Base-by-base conservation (phyloP, 768 basidiomycete genomes). In the Hericium alpestre region DNA sequence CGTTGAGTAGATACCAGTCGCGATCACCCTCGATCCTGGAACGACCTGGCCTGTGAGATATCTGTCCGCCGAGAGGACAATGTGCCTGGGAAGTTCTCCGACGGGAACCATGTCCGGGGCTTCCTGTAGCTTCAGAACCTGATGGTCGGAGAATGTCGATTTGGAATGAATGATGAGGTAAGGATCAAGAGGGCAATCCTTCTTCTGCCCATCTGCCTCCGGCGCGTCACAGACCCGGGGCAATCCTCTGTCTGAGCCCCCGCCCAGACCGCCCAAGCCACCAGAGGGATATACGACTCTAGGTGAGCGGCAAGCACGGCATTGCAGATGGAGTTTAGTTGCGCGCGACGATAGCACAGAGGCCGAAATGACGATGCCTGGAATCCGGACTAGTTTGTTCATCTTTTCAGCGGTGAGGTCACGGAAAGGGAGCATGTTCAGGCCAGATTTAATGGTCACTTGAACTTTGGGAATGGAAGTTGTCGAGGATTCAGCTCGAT, bases 81-180 rank as follows among this genome's bases (percentile, higher is more conserved):
- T 93, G 67, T 98, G 96, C 51, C 94, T 74, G 9, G 96, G 96
- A 43, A 99, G 76, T 67, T 99, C 96, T 78, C 96, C 96, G 23
- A 98, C 94, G 0, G 96, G 96, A 1, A 99, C 96, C 92, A 97
- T 96, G 69, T 99, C 96, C 0, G 96, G 96, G 16, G 95, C 94
- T 71, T 99, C 96, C 71, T 99, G 96, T 12, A 99, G 80, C 69
- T 99, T 99, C 64, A 99, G 78, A 11, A 83, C 89, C 71, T 99
- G 96, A 63, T 96, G 93, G 67, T 99, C 96, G 8, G 93, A 87
- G 66, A 98, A 99, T 6, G 81, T 77, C 37, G 92, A 98, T 71
- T 92, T 90, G 39, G 92, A 87, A 70, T 99, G 96, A 15, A 97
- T 76, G 66, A 99, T 94, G 54, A 93, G 78, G 72, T 94, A 99